Conservation (phyloP, 2,329 filamentous ascomycete species). For the Tolypocladium endophyticum region DNA sequence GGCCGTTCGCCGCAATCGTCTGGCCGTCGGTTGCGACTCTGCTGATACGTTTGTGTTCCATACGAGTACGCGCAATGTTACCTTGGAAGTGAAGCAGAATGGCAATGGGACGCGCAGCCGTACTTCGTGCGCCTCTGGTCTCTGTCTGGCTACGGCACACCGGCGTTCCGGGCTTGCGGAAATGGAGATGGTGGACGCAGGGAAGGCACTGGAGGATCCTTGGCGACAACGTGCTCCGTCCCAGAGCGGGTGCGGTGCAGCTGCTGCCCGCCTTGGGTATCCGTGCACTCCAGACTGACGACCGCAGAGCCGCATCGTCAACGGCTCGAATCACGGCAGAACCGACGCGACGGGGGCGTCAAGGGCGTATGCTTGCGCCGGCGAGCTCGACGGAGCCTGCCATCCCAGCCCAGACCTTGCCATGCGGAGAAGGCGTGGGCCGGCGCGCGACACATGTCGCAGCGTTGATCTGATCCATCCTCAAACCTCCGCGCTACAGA, state of each 20-base stretch:
- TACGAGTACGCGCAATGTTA: background rate
- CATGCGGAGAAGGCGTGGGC: background rate
- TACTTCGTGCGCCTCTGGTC: background rate
- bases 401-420: background rate
- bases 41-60: background rate
- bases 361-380: background rate
- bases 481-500: background rate
- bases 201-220: background rate
- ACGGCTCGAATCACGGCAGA: background rate
- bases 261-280: background rate
- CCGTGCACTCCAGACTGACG: background rate
- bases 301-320: background rate
- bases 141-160: background rate
- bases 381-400: background rate
- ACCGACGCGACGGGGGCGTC: background rate
- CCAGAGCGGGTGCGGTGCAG: background rate
- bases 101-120: background rate
- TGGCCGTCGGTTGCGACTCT: background rate
- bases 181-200: background rate
- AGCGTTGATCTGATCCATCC: background rate
- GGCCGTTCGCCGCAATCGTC: background rate
- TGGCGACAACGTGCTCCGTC: background rate
- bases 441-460: background rate
- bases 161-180: background rate
- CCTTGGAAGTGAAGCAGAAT: background rate